Evolutionary conservation across 345 rosid genomes (phyloP).

Genomic region (Populus deltoides): DNA sequence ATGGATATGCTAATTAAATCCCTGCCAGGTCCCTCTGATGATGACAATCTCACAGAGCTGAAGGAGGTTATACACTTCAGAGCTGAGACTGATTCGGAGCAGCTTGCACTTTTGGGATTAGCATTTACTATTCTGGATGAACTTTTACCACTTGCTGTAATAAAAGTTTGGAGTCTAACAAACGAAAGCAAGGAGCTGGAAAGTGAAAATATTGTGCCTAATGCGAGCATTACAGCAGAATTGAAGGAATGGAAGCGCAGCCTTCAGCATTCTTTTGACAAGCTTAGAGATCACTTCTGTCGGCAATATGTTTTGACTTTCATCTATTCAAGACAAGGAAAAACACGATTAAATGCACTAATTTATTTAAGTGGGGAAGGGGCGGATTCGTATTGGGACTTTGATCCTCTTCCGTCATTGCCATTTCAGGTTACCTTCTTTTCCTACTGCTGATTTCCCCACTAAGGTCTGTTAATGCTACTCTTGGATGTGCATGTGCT

Average conservation of each 20-base stretch:
- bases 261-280: conserved; percentile 86
- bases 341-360: conserved; percentile 68
- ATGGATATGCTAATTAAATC: conserved; percentile 72
- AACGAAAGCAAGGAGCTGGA: conserved; percentile 45
- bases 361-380: conserved; percentile 67
- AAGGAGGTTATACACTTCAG: conserved; percentile 66
- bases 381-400: conserved; percentile 54
- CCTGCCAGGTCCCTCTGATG: conserved; percentile 86
- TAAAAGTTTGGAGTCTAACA: conserved; percentile 60
- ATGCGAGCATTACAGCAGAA: conserved; percentile 49
- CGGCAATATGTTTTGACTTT: conserved; percentile 89
- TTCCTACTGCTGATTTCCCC: conserved; percentile 1
- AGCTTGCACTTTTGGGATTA: conserved; percentile 85
- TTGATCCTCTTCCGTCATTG: conserved; percentile 75
- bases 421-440: conserved; percentile 78
- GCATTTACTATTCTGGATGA: conserved; percentile 90
- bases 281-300: conserved; percentile 89
- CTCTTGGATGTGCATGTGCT: not conserved
- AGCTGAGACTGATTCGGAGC: conserved; percentile 92
- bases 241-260: conserved; percentile 88
- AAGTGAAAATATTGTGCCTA: conserved; percentile 41
- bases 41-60: conserved; percentile 74
- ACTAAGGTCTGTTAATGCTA: not conserved
- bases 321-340: conserved; percentile 91
- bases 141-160: conserved; percentile 60